phyloP scores from a whole-genome alignment of 2,329 filamentous ascomycete genomes.

The Sarocladiaceae sp. region DNA sequence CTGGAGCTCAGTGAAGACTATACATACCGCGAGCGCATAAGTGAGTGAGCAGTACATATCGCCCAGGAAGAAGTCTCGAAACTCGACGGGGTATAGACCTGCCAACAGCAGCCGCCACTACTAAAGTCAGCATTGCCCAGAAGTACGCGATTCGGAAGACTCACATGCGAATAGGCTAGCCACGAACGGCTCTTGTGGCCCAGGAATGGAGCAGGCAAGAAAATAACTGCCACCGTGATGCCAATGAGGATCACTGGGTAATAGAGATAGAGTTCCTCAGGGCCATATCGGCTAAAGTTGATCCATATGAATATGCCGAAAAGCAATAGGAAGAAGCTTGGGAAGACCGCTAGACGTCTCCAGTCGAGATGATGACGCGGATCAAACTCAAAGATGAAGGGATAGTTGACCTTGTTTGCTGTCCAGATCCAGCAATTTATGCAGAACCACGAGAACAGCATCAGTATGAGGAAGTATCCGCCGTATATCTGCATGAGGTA shows the following conservation, averaged over 20 bases:
- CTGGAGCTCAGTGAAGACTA: background rate
- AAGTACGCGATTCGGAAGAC: conserved; percentile 25
- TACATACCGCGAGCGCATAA: conserved; percentile 77
- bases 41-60: conserved; percentile 97
- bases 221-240: conserved; percentile 62
- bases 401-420: conserved; percentile 84
- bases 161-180: conserved; percentile 84
- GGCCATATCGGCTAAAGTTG: conserved; percentile 72
- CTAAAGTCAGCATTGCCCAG: background rate
- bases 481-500: conserved; percentile 87
- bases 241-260: conserved; percentile 79
- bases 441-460: conserved; percentile 80
- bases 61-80: conserved; percentile 93
- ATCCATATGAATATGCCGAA: conserved; percentile 82
- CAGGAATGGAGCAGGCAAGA: conserved; percentile 70
- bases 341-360: conserved; percentile 82
- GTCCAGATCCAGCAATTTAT: conserved; percentile 82
- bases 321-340: conserved; percentile 75
- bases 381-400: conserved; percentile 96
- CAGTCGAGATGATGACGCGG: conserved; percentile 81
- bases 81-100: conserved; percentile 89
- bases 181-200: conserved; percentile 76
- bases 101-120: conserved; percentile 83
- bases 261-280: conserved; percentile 70
- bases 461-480: conserved; percentile 81